These are phyloP conservation scores for Phascolomyces articulosus DNA, from an alignment of 371 early-diverging fungal genomes.

Conservation along the genomic window DNA sequence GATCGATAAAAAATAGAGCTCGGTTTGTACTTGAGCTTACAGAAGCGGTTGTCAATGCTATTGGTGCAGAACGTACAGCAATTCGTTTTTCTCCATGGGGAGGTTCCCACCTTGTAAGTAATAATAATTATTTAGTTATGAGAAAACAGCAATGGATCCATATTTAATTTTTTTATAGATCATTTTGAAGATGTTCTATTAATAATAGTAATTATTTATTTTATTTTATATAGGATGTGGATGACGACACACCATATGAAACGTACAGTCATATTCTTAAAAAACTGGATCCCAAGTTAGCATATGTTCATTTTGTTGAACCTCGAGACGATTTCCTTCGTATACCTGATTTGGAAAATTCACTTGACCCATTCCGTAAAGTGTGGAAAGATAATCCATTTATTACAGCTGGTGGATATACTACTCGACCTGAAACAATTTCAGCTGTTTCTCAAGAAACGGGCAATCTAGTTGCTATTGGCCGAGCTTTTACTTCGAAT, in stretches of 20 bases:
- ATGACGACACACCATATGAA: slow-evolving; percentile 32
- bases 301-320: slow-evolving; percentile 40
- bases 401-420: slow-evolving; percentile 32
- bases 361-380: slow-evolving; percentile 30
- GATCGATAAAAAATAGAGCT: slow-evolving; percentile 52
- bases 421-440: slow-evolving; percentile 15
- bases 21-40: slow-evolving; percentile 51
- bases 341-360: slow-evolving; percentile 9
- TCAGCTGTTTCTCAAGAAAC: slow-evolving; percentile 20
- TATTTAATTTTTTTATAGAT: too few species aligned
- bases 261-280: slow-evolving; percentile 32
- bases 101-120: too few species aligned
- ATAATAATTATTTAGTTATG: too few species aligned
- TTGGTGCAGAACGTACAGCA: slow-evolving; percentile 19
- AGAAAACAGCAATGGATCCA: too few species aligned
- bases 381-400: slow-evolving; percentile 32
- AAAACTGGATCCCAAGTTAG: slow-evolving; percentile 26
- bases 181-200: too few species aligned
- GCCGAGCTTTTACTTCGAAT: slow-evolving; percentile 38
- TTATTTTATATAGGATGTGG: not conserved
- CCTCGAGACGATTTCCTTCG: slow-evolving; percentile 21
- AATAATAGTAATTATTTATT: slow-evolving; percentile 1
- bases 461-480: slow-evolving; percentile 32
- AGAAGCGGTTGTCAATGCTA: slow-evolving; percentile 28
- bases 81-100: slow-evolving; percentile 28